phyloP scores from a whole-genome alignment of 2,329 filamentous ascomycete species.

The Tolypocladium paradoxum region DNA sequence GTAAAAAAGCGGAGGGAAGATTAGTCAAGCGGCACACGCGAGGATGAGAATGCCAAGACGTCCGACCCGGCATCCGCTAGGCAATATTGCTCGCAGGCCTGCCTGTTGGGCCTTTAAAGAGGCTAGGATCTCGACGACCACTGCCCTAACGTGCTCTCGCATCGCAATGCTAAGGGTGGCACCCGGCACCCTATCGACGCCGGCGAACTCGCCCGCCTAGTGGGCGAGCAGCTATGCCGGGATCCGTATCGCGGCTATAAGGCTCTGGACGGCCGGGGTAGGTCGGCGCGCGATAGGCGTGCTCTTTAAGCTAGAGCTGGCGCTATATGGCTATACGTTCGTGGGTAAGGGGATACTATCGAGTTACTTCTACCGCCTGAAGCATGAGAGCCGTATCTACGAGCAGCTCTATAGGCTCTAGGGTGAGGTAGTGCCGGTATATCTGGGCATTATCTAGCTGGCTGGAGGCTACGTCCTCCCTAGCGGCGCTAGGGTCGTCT shows the following conservation, averaged over 20 bases:
- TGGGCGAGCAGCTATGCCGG: constrained; percentile 2
- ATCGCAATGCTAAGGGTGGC: too few relatives aligned
- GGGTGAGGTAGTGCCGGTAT: constrained; percentile 7
- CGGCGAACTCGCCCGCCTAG: too few relatives aligned
- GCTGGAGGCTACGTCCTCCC: too few relatives aligned
- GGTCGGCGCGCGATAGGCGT: constrained; percentile 4
- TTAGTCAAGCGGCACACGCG: too few relatives aligned
- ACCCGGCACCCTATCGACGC: too few relatives aligned
- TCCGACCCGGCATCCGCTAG: constrained; percentile 2
- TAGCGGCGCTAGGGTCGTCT: constrained; percentile 3
- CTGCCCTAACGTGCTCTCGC: too few relatives aligned
- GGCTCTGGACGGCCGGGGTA: too few relatives aligned
- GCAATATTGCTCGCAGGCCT: constrained; percentile 11
- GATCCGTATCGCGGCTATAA: constrained; percentile 5
- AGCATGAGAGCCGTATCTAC: constrained; percentile 10
- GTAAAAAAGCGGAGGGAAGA: too few relatives aligned
- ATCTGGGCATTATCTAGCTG: too few relatives aligned
- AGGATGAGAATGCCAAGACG: too few relatives aligned
- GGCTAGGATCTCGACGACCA: constrained; percentile 6
- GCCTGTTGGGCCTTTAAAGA: constrained; percentile 10
- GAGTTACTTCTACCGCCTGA: neutral
- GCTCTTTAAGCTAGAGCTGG: constrained; percentile 10
- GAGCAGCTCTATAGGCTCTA: constrained; percentile 7
- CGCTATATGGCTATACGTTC: constrained; percentile 10
- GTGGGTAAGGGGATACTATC: constrained; percentile 9